Evolutionary conservation across 306 rosid species (phyloP).

Genomic region (Trifolium dubium): DNA sequence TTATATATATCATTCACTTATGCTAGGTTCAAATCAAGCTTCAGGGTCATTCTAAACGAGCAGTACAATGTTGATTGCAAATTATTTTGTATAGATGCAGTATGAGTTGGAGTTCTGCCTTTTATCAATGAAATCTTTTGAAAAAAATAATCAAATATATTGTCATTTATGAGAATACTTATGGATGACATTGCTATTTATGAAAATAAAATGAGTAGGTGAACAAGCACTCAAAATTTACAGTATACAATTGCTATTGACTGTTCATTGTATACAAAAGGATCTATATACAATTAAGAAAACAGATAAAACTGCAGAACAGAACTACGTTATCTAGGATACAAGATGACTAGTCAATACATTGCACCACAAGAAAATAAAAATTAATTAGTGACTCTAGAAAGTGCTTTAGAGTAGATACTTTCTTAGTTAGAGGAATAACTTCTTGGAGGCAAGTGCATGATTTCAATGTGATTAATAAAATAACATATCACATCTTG

Average conservation of each 20-base stretch:
- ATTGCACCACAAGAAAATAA: neutral
- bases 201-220: no score
- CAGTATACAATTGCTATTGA: neutral
- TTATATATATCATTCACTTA: neutral
- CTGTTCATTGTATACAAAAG: neutral
- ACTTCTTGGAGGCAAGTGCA: neutral
- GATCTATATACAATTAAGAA: neutral
- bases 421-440: no score
- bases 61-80: slow-evolving; percentile 14
- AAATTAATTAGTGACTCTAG: no score
- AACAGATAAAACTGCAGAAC: neutral
- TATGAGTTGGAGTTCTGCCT: no score
- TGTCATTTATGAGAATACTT: no score
- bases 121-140: no score
- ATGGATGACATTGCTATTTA: no score
- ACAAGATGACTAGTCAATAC: neutral
- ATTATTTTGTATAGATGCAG: no score
- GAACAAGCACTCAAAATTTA: neutral
- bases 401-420: neutral
- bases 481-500: no score
- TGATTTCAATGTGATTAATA: neutral
- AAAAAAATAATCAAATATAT: no score
- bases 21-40: slow-evolving; percentile 27
- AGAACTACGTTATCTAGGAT: neutral
- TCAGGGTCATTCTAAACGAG: slow-evolving; percentile 41